Conservation (phyloP, 129 eudicot genomes). For the Deinandra increscens region DNA sequence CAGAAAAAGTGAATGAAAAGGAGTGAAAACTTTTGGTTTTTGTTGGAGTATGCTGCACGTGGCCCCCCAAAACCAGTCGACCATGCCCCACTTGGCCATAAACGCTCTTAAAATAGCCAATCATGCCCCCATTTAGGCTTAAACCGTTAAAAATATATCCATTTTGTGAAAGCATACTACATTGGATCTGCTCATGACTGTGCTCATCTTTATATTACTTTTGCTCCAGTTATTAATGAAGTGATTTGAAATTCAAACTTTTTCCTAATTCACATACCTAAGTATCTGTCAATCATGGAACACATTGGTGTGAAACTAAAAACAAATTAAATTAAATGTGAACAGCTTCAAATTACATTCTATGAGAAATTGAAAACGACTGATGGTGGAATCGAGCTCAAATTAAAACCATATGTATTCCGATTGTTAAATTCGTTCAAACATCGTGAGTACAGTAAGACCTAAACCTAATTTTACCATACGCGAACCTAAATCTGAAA, state of each 20-base stretch:
- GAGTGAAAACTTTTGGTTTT: no score
- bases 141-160: no score
- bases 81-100: no score
- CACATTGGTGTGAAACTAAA: not conserved
- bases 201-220: not conserved
- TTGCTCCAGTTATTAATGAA: slow-evolving; percentile 7
- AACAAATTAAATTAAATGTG: not conserved
- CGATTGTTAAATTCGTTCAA: not conserved
- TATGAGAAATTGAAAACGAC: not conserved
- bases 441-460: not conserved
- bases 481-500: not conserved
- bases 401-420: not conserved
- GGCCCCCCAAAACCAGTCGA: no score
- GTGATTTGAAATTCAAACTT: not conserved
- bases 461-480: slow-evolving; percentile 21
- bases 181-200: no score
- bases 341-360: not conserved
- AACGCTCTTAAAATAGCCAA: no score
- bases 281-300: not conserved
- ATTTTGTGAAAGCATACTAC: no score
- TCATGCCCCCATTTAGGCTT: no score
- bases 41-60: no score
- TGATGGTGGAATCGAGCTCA: not conserved
- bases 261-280: not conserved
- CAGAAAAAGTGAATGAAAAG: no score